Evolutionary conservation across 306 rosid genomes (phyloP).

Genomic region (Luffa aegyptiaca): DNA sequence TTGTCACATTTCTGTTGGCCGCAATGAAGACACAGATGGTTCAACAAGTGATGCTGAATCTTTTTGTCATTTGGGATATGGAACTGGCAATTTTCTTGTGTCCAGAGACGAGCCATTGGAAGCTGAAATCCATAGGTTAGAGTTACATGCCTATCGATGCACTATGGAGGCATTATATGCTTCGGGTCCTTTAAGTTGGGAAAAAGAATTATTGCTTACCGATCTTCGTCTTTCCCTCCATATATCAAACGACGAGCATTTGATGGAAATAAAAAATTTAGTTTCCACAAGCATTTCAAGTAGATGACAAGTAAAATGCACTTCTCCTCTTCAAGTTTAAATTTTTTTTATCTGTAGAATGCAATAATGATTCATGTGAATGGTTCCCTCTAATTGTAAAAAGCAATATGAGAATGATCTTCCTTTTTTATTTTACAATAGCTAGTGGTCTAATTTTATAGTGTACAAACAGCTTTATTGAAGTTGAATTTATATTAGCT

Average conservation of each 20-base stretch:
- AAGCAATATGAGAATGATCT: constrained; percentile 45
- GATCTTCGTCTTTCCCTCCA: constrained; percentile 89
- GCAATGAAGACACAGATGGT: constrained; percentile 40
- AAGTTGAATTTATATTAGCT: constrained; percentile 23
- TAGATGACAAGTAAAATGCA: constrained; percentile 51
- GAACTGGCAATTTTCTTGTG: constrained; percentile 35
- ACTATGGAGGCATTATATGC: constrained; percentile 92
- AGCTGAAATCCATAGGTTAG: constrained; percentile 79
- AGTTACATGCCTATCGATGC: constrained; percentile 92
- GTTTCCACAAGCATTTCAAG: constrained; percentile 56
- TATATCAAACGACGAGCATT: constrained; percentile 94
- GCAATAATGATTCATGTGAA: constrained; percentile 21
- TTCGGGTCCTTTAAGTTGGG: constrained; percentile 98
- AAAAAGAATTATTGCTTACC: constrained; percentile 83
- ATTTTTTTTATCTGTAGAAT: constrained; percentile 35
- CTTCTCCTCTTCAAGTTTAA: constrained; percentile 6
- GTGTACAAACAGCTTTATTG: constrained; percentile 37
- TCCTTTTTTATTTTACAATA: constrained; percentile 30
- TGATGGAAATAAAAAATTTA: constrained; percentile 75
- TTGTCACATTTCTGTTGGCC: constrained; percentile 40
- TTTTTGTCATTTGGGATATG: constrained; percentile 29
- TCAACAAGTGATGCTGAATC: constrained; percentile 58
- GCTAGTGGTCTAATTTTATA: constrained; percentile 28
- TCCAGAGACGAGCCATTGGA: constrained; percentile 47
- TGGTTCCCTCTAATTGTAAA: constrained; percentile 49